Base-by-base conservation (phyloP, 768 basidiomycete species). In the Rhizopogon rudus region DNA sequence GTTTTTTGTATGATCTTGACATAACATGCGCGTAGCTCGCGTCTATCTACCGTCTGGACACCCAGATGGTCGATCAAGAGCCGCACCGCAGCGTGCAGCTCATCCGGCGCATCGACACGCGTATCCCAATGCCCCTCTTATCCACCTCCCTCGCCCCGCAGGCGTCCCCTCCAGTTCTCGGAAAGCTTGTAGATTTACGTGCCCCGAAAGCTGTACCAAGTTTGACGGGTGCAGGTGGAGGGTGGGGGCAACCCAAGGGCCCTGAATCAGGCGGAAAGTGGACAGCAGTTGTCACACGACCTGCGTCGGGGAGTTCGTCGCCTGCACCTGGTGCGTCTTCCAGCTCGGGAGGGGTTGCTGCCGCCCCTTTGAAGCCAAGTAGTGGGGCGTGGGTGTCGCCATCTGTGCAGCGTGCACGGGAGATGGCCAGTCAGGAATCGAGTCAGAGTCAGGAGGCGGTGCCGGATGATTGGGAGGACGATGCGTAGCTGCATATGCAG, bases 31-130 rank as follows among this genome's bases (percentile, higher is more conserved):
- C 60, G 25, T 60, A 90, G 83, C 79, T 97, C 20, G 90, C 92
- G 1, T 74, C 79, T 6, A 72, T 87, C 5, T 98, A 96, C 66
- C 79, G 91, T 17, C 82, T 98, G 67, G 88, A 91, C 57, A 84
- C 87, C 0, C 82, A 89, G 61, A 83, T 93, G 75, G 82, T 99
- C 17, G 96, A 98, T 67, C 88, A 89, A 62, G 96, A 97, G 62
- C 96, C 96, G 0, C 80, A 89, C 64, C 77, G 91, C 46, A 87
- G 91, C 60, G 88, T 96, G 1, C 88, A 92, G 65, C 81, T 97
- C 46, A 74, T 91, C 49, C 80, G 91, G 35, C 81, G 92, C 13
- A 71, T 94, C 45, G 94, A 97, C 67, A 87, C 93, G 0, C 83
- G 91, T 22, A 71, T 91, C 5, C 93, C 94, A 0, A 66, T 62